These are phyloP conservation scores for Fomitopsis pulvina DNA, from an alignment of 768 basidiomycete genomes.

Conservation along the genomic window DNA sequence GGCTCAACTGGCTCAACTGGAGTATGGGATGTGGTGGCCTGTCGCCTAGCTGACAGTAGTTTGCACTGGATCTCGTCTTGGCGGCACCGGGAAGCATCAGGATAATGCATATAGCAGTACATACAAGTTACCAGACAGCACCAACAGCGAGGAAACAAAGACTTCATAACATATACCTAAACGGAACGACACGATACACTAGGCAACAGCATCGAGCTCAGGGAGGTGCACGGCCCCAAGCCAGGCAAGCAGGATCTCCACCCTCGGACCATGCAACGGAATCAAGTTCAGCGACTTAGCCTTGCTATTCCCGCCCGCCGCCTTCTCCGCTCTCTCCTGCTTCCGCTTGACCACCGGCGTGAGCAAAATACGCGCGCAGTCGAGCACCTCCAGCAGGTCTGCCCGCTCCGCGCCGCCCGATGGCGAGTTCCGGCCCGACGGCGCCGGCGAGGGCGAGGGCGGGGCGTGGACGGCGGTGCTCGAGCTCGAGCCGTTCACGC, in stretches of 20 bases:
- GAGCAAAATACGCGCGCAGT: slow-evolving; percentile 66
- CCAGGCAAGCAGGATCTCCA: slow-evolving; percentile 84
- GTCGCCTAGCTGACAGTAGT: no score
- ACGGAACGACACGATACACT: no score
- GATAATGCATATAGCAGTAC: no score
- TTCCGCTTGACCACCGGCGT: slow-evolving; percentile 64
- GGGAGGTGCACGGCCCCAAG: slow-evolving; percentile 74
- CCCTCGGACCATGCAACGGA: slow-evolving; percentile 78
- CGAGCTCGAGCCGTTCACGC: slow-evolving; percentile 24
- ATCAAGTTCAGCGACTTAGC: slow-evolving; percentile 68
- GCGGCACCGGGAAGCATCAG: no score
- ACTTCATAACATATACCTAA: no score
- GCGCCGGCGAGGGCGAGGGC: slow-evolving; percentile 12
- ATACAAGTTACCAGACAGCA: no score
- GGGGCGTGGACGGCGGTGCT: slow-evolving; percentile 17
- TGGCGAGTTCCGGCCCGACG: slow-evolving; percentile 15
- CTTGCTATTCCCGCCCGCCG: slow-evolving; percentile 31
- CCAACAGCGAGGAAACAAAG: no score
- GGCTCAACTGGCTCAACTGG: no score
- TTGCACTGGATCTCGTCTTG: no score
- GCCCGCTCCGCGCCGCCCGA: slow-evolving; percentile 16
- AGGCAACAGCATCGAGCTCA: slow-evolving; percentile 49
- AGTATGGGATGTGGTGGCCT: no score
- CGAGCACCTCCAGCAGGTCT: slow-evolving; percentile 51
- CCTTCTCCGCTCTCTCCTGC: slow-evolving; percentile 49